Evolutionary conservation across 306 rosid species (phyloP), one percentile per base, ranked within the genome.

Genomic region (Cicer cuneatum): DNA sequence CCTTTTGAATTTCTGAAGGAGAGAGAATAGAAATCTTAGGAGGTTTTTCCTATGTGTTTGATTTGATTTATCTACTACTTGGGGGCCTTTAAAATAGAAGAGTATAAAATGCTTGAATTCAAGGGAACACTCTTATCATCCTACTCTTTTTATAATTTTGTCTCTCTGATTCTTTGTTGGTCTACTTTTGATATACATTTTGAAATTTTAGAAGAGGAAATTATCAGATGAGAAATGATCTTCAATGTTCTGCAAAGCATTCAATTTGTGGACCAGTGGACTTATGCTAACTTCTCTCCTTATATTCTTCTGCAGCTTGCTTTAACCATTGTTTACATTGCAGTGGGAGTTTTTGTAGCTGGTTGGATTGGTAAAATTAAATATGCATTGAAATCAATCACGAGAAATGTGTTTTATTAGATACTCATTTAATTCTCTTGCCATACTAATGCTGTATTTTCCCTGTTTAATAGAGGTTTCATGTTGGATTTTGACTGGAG

Each of bases 401-500:
- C 61, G 57, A 43, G 52, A 47, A 53, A 53, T 82, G 41, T 76
- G 21, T 66, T 42, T 51, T 70, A 48, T 56, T 39, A 65, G 72
- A 67, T 29, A 40, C 57, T 54, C 58, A 70, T 57, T 56, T 41
- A 15, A 33, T 40, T 69, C 61, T 72, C 73, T 14, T 45, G 13
- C 75, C 66, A 37, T 81, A 40, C 83, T 83, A 85, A 86, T 80
- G 45, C 29, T 64, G 21, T 59, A 66, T 63, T 49, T 42, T 39
- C 21, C 74, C 61, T 69, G 68, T 81, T 75, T 78, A 76, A 83
- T 80, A 93, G 98, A 93, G 97, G 98, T 93, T 78, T 93, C 98
- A 60, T 93, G 98, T 87, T 93, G 98, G 98, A 93, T 93, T 84
- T 82, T 93, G 85, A 93, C 98, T 43, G 98, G 98, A 79, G 98